These are phyloP conservation scores for Meredithiella fracta DNA, from an alignment of 2,329 filamentous ascomycete genomes.

Conservation along the genomic window DNA sequence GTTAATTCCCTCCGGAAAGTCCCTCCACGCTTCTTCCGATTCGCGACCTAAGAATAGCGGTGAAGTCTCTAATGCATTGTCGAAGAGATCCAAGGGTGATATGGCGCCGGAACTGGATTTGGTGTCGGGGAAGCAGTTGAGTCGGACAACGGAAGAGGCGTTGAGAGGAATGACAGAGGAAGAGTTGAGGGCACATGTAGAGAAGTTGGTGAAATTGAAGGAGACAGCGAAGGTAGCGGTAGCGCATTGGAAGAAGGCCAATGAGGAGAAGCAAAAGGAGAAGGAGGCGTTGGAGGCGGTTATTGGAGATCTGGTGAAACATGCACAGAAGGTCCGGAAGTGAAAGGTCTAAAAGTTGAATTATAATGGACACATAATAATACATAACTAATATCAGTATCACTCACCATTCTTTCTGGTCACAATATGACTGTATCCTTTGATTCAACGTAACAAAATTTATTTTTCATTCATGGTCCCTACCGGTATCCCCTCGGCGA, in stretches of 20 bases:
- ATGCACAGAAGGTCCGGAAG: slow-evolving; percentile 72
- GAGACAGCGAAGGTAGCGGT: slow-evolving; percentile 59
- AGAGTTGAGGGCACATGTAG: slow-evolving; percentile 59
- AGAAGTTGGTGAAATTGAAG: slow-evolving; percentile 51
- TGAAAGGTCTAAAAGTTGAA: slow-evolving; percentile 23
- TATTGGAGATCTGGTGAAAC: slow-evolving; percentile 89
- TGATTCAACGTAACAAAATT: background rate
- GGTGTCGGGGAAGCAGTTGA: slow-evolving; percentile 60
- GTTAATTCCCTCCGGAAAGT: slow-evolving; percentile 46
- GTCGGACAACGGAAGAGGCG: slow-evolving; percentile 70
- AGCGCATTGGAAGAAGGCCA: slow-evolving; percentile 74
- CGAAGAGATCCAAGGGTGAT: slow-evolving; percentile 37
- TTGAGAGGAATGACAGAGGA: slow-evolving; percentile 60
- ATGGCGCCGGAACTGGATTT: slow-evolving; percentile 64
- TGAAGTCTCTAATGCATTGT: slow-evolving; percentile 23
- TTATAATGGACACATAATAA: background rate
- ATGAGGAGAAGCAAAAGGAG: slow-evolving; percentile 76
- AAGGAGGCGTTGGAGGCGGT: slow-evolving; percentile 90
- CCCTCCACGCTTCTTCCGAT: slow-evolving; percentile 38
- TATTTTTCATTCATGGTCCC: background rate
- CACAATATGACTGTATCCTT: background rate
- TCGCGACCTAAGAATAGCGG: slow-evolving; percentile 33
- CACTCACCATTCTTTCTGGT: too few species aligned
- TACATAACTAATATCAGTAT: background rate
- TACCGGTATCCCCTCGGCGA: background rate